Evolutionary conservation across 1,284 basidiomycete genomes (phyloP).

Genomic region (Veloboletus limbatus): DNA sequence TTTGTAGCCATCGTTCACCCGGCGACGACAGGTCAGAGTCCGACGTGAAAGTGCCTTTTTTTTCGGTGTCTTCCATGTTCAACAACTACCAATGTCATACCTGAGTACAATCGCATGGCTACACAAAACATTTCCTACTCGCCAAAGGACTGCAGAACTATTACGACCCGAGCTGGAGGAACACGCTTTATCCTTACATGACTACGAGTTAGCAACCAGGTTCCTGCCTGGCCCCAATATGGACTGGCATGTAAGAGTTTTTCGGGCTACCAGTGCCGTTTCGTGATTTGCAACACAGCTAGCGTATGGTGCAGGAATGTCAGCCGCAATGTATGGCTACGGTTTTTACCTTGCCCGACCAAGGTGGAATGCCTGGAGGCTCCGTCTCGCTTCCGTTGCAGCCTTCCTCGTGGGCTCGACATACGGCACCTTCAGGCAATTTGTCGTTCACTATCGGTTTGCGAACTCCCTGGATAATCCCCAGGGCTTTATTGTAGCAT

Average conservation of each 20-base stretch:
- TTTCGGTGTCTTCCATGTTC: neutral
- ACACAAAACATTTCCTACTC: conserved; percentile 39
- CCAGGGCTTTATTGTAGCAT: conserved; percentile 39
- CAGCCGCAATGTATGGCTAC: conserved; percentile 28
- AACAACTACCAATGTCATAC: conserved; percentile 22
- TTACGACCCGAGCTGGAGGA: conserved; percentile 57
- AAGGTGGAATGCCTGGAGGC: conserved; percentile 25
- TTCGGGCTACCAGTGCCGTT: neutral
- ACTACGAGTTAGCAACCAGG: conserved; percentile 50
- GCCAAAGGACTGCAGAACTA: conserved; percentile 39
- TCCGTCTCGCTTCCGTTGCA: conserved; percentile 24
- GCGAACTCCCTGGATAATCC: conserved; percentile 46
- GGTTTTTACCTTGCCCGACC: conserved; percentile 31
- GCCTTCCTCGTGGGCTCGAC: conserved; percentile 29
- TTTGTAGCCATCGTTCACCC: conserved; percentile 1
- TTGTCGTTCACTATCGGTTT: conserved; percentile 47
- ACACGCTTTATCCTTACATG: conserved; percentile 49
- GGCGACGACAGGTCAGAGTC: neutral
- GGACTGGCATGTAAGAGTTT: conserved; percentile 39
- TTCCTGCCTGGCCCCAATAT: conserved; percentile 51
- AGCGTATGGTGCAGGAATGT: conserved; percentile 28
- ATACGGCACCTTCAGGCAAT: conserved; percentile 39
- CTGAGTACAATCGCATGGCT: conserved; percentile 37
- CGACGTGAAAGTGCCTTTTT: neutral
- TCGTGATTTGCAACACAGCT: conserved; percentile 19